Conservation (phyloP, 2,329 filamentous ascomycete species). For the Epichloe gansuensis region DNA sequence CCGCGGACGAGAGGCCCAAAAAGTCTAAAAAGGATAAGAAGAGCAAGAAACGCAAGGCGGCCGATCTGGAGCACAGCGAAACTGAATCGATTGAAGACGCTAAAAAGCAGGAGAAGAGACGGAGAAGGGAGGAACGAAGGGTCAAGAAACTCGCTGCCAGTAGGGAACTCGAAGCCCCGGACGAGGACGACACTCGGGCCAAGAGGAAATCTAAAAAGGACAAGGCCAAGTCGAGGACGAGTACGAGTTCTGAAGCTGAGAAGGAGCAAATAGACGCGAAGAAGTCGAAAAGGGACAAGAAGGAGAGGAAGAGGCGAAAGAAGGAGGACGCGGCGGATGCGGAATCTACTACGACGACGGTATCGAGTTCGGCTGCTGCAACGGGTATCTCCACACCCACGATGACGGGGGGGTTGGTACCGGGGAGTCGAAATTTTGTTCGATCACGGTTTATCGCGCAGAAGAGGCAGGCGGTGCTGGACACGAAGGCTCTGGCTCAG, state of each 20-base stretch:
- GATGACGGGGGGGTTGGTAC: conserved; percentile 32
- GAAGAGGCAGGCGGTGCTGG: conserved; percentile 72
- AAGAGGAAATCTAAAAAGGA: conserved; percentile 26
- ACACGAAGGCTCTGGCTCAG: conserved; percentile 75
- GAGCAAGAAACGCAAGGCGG: conserved; percentile 36
- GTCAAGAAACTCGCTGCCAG: conserved; percentile 15
- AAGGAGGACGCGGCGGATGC: conserved; percentile 23
- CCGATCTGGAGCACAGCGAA: conserved; percentile 21
- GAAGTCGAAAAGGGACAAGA: conserved; percentile 28
- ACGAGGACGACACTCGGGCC: conserved; percentile 23
- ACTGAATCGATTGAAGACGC: conserved; percentile 5
- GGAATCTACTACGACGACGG: conserved; percentile 11
- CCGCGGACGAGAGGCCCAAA: conserved; percentile 13
- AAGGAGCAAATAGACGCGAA: conserved; percentile 14
- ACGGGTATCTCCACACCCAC: conserved; percentile 26
- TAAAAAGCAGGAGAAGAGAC: conserved; percentile 24
- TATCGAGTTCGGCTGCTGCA: conserved; percentile 16
- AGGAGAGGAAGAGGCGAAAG: conserved; percentile 37
- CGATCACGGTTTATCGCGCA: conserved; percentile 76
- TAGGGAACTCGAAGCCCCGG: conserved; percentile 10
- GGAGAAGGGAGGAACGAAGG: conserved; percentile 24
- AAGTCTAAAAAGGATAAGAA: conserved; percentile 30
- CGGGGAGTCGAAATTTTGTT: conserved; percentile 54
- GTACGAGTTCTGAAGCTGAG: conserved; percentile 11
- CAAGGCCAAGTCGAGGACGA: conserved; percentile 10